Conservation (phyloP, 192 early-diverging fungal species). For the Jimgerdemannia lactiflua region DNA sequence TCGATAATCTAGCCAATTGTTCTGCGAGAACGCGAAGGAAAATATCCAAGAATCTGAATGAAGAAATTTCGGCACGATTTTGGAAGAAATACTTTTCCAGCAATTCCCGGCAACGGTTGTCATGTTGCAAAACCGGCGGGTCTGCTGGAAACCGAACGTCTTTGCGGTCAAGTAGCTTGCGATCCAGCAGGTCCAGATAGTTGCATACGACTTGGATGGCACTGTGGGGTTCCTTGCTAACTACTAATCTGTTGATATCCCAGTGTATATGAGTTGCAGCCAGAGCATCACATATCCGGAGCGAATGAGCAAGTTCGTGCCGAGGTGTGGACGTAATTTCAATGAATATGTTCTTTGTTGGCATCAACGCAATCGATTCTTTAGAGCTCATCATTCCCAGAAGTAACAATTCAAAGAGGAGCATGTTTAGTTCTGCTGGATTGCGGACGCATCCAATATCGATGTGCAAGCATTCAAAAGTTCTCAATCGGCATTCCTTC, state of each 20-base stretch:
- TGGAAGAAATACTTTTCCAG: no score
- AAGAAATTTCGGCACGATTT: neutral
- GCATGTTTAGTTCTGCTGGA: conserved; percentile 19
- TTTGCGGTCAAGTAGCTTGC: no score
- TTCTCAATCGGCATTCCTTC: neutral
- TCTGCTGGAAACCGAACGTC: no score
- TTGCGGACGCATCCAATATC: conserved; percentile 7
- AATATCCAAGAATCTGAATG: neutral
- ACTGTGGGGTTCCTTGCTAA: no score
- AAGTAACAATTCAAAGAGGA: conserved; percentile 17
- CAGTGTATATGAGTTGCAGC: no score
- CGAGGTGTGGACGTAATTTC: conserved; percentile 10
- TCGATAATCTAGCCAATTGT: neutral
- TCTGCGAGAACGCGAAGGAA: neutral
- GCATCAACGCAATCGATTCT: conserved; percentile 5
- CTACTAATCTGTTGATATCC: no score
- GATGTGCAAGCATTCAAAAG: conserved; percentile 16
- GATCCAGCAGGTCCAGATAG: no score
- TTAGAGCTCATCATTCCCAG: conserved; percentile 2
- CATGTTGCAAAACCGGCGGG: no score
- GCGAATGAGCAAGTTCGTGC: no score
- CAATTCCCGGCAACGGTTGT: no score
- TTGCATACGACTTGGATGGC: no score
- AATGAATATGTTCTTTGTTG: conserved; percentile 5
- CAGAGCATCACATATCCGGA: no score